Evolutionary conservation across 2,329 filamentous ascomycete genomes (phyloP).

Genomic region (Periconia sp.): DNA sequence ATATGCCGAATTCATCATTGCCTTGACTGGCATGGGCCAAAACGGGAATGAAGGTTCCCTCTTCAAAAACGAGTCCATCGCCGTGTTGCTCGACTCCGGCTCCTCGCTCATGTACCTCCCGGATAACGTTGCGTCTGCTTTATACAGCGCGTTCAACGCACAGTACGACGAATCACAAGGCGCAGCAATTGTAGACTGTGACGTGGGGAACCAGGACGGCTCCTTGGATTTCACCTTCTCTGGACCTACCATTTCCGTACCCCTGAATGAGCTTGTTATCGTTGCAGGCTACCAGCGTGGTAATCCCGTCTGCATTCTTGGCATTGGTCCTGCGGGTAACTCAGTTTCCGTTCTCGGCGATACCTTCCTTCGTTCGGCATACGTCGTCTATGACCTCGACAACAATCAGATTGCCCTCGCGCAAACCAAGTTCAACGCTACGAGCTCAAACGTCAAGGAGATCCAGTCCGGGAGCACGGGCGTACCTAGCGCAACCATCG

Average conservation of each 20-base stretch:
- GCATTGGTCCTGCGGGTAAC: slow-evolving; percentile 57
- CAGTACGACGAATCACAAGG: slow-evolving; percentile 49
- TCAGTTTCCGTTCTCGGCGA: slow-evolving; percentile 62
- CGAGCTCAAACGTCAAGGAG: slow-evolving; percentile 56
- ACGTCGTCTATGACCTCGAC: slow-evolving; percentile 66
- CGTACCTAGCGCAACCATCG: slow-evolving; percentile 61
- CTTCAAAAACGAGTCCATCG: slow-evolving; percentile 49
- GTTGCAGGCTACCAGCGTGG: slow-evolving; percentile 52
- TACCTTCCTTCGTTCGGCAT: slow-evolving; percentile 67
- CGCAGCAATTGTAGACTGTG: slow-evolving; percentile 61
- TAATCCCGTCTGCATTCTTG: slow-evolving; percentile 53
- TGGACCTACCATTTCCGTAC: slow-evolving; percentile 60
- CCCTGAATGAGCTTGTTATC: slow-evolving; percentile 63
- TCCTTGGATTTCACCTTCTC: slow-evolving; percentile 65
- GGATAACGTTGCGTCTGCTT: slow-evolving; percentile 58
- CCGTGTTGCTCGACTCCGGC: slow-evolving; percentile 75
- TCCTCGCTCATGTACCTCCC: slow-evolving; percentile 76
- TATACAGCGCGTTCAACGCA: slow-evolving; percentile 51
- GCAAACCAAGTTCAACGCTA: slow-evolving; percentile 66
- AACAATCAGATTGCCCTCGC: slow-evolving; percentile 68
- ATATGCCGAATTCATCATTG: slow-evolving; percentile 62
- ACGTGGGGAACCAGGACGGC: slow-evolving; percentile 53
- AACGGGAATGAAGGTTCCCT: slow-evolving; percentile 52
- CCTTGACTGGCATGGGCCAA: slow-evolving; percentile 54
- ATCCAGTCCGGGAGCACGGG: slow-evolving; percentile 57